Percentiles rank a stretch among this genome's conserved stretches.
These are phyloP conservation scores for Tetrahymena borealis DNA, from an alignment of 73 alveolate species.

Conservation along the genomic window DNA sequence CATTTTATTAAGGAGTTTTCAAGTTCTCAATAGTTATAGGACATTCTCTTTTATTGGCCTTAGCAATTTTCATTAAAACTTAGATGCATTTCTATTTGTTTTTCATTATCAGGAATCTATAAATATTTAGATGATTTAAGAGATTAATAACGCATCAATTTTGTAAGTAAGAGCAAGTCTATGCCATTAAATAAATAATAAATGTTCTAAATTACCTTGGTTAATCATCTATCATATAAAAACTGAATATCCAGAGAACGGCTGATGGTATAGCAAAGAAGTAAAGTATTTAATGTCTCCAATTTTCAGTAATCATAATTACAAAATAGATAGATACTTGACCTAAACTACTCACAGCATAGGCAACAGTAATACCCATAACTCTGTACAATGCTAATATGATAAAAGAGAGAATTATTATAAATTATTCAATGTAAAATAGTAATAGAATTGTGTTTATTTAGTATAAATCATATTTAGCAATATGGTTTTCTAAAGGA, in stretches of 20 bases:
- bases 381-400: neutral
- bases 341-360: neutral
- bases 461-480: too few species aligned
- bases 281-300: neutral
- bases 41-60: neutral
- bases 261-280: neutral
- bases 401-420: too few species aligned
- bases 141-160: too few species aligned
- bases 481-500: neutral
- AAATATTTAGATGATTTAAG: neutral
- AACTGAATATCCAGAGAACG: neutral
- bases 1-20: neutral
- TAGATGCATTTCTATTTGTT: neutral
- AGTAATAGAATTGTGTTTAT: too few species aligned
- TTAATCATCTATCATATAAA: neutral
- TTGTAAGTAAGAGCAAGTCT: too few species aligned
- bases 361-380: neutral
- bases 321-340: neutral
- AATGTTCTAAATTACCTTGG: neutral
- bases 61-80: neutral
- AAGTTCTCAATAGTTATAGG: neutral
- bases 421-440: too few species aligned
- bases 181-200: too few species aligned
- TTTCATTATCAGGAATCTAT: neutral
- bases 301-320: neutral